These are phyloP conservation scores for Solanum aculeatissimum DNA, from an alignment of 305 asterid genomes.

Conservation along the genomic window DNA sequence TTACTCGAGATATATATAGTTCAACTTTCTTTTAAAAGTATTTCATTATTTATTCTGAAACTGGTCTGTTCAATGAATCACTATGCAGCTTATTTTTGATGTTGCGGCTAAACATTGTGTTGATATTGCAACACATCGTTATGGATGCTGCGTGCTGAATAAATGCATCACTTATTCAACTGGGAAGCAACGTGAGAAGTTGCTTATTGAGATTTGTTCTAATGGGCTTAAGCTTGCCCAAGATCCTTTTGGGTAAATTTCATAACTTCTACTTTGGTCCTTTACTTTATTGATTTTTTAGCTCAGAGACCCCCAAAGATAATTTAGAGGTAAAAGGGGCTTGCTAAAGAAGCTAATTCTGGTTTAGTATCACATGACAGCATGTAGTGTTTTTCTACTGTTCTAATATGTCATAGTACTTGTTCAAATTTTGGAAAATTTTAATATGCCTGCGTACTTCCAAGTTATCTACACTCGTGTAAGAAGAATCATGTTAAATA, in stretches of 20 bases:
- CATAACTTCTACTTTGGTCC: not conserved
- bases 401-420: not conserved
- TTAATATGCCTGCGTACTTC: not conserved
- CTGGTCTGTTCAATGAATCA: not conserved
- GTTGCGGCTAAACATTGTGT: conserved; percentile 21
- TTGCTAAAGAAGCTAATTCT: not conserved
- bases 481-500: not conserved
- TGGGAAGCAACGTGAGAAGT: conserved; percentile 18
- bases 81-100: conserved; percentile 27
- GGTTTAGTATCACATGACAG: not conserved
- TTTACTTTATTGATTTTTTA: not conserved
- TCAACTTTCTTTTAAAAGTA: not conserved
- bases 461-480: not conserved
- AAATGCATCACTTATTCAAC: conserved; percentile 22
- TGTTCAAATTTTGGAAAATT: not conserved
- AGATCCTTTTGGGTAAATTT: conserved; percentile 31
- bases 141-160: conserved; percentile 35
- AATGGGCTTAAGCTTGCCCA: conserved; percentile 29
- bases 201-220: conserved; percentile 12
- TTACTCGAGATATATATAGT: not conserved
- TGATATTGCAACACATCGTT: conserved; percentile 26
- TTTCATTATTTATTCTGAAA: not conserved
- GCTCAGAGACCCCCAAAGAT: not conserved
- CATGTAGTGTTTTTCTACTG: not conserved
- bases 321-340: not conserved